Evolutionary conservation across 2,329 filamentous ascomycete genomes (phyloP), one percentile per base, ranked within the genome.

Genomic region (Didymella sp.): DNA sequence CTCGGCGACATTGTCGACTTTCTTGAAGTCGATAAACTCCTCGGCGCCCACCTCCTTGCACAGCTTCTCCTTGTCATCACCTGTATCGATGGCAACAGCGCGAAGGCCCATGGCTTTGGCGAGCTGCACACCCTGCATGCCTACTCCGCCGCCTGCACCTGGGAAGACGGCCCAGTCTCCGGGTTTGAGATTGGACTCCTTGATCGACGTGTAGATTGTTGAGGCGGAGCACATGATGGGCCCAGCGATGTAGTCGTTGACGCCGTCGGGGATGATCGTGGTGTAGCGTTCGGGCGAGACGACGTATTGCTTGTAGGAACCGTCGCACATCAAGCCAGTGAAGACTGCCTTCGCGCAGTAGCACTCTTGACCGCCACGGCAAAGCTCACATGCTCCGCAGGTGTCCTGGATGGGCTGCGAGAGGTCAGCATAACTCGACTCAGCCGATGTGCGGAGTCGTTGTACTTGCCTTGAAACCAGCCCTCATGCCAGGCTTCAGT

Each of bases 151-250:
- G 17, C 79, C 84, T 0, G 81, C 82, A 15, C 82, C 82, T 4
- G 82, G 81, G 60, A 85, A 84, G 15, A 82, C 79, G 1, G 82
- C 81, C 81, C 81, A 86, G 46, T 85, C 75, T 9, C 83, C 82
- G 0, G 83, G 74, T 54, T 75, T 75, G 4, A 85, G 72, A 1
- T 75, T 77, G 0, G 81, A 82, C 37, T 84, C 81, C 12, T 81
- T 77, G 46, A 87, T 74, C 2, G 84, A 82, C 2, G 82, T 79
- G 68, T 87, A 85, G 58, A 86, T 83, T 1, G 85, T 87, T 6
- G 79, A 81, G 0, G 82, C 85, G 2, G 84, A 71, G 73, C 85
- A 87, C 83, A 87, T 86, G 56, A 87, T 81, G 0, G 85, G 85
- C 0, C 80, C 85, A 5, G 85, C 85, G n/a, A 84, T 71, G 58